Evolutionary conservation across 345 rosid genomes (phyloP).

Genomic region (rapeseed (Brassica napus)): DNA sequence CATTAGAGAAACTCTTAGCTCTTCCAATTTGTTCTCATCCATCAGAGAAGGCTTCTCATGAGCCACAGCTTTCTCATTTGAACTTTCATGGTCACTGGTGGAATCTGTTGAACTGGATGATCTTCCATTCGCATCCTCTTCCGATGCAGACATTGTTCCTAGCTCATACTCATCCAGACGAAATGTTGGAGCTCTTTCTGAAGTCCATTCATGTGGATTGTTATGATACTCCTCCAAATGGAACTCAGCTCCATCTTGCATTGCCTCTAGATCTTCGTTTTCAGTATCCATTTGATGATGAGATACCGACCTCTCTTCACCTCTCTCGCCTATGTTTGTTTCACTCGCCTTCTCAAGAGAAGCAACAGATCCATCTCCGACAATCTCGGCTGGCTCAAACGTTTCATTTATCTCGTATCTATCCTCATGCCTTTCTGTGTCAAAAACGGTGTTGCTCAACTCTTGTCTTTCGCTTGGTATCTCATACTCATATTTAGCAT

Average conservation of each 20-base stretch:
- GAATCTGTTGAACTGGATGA: slow-evolving; percentile 3
- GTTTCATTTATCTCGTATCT: slow-evolving; percentile 20
- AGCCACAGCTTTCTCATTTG: not conserved
- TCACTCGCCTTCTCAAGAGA: slow-evolving; percentile 6
- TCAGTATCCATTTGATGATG: slow-evolving; percentile 13
- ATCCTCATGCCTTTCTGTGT: slow-evolving; percentile 11
- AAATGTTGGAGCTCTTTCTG: slow-evolving; percentile 25
- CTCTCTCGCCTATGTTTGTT: not conserved
- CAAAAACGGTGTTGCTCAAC: slow-evolving; percentile 1
- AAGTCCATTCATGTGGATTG: slow-evolving; percentile 31
- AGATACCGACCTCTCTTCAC: not conserved
- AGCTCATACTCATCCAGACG: slow-evolving; percentile 25
- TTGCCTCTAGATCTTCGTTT: slow-evolving; percentile 28
- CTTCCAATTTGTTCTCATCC: slow-evolving; percentile 18
- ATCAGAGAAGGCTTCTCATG: slow-evolving; percentile 21
- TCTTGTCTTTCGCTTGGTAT: slow-evolving; percentile 16
- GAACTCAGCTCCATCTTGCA: slow-evolving; percentile 24
- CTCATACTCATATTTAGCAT: slow-evolving; percentile 16
- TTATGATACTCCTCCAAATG: slow-evolving; percentile 24
- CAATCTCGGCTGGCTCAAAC: slow-evolving; percentile 2
- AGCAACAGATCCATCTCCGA: not conserved
- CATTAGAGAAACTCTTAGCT: not conserved
- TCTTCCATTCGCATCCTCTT: slow-evolving; percentile 10
- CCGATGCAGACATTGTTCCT: slow-evolving; percentile 10
- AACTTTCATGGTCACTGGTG: slow-evolving; percentile 13